Evolutionary conservation across 225 moss, liverwort and hornwort species (phyloP), one percentile per base, ranked within the genome.

Genomic region (Rhytidiadelphus loreus): DNA sequence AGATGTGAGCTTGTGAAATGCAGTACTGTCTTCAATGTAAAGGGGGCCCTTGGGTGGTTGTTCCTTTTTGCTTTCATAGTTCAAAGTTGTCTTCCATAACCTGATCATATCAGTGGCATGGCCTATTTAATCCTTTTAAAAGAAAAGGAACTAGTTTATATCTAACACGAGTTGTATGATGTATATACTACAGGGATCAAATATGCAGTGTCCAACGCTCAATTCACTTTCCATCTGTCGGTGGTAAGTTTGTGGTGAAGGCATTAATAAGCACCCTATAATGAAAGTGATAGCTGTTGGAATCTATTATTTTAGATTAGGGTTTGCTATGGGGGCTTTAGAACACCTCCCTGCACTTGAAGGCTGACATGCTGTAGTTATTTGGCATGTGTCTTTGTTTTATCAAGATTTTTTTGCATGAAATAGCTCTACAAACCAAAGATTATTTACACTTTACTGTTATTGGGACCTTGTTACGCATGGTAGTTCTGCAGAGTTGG

Each of bases 131-230:
- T 87, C 20, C 37, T 77, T 35, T 77, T 71, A 33, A 41, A 72
- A 80, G 44, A 65, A 30, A 82, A 70, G 62, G 15, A 35, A 75
- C 11, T 59, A 41, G 74, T 68, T 90, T 84, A 43, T 22, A 87
- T 68, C 68, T 88, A 79, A 88, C 59, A 57, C 43, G 79, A 86
- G 62, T 48, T 84, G 50, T 75, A 80, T 62, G 52, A 37, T 86
- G 50, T 83, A 60, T 64, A 87, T 79, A 56, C 43, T 93, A 88
- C 97, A 99, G 99, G 99, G 99, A 99, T 89, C 97, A 97, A 91
- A 99, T 99, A 88, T 95, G 96, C 93, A 96, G 90, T 91, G 97
- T 99, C 77, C 99, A 99, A 90, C 94, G 99, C 82, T 94, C 96
- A 41, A 96, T 99, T 73, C 99, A 97, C 73, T 99, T 99, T 88